Percentiles rank a stretch among this genome's conserved stretches.
These are phyloP conservation scores for Scheffersomyces cryptocercus DNA, from an alignment of 1,139 yeast species.

Conservation along the genomic window DNA sequence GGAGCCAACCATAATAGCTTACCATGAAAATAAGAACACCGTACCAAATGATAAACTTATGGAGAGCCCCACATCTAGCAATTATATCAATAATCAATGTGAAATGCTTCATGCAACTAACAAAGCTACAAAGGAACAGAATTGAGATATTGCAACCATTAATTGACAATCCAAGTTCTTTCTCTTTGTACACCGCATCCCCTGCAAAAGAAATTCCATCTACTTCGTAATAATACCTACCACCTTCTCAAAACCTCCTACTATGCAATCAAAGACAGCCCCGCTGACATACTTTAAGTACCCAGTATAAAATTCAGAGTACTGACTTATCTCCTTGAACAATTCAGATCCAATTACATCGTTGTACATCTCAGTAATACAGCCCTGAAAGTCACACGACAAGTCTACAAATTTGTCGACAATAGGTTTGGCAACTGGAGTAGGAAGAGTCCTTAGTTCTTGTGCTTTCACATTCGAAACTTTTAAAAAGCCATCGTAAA, in stretches of 20 bases:
- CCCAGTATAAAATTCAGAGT: slow-evolving; percentile 3
- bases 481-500: slow-evolving; percentile 6
- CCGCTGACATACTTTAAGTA: slow-evolving; percentile 18
- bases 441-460: not conserved
- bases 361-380: not conserved
- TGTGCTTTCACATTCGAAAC: not conserved
- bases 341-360: not conserved
- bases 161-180: no score
- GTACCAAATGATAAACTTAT: no score
- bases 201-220: no score
- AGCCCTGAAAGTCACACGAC: not conserved
- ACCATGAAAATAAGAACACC: no score
- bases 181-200: no score
- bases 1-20: no score
- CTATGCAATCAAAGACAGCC: slow-evolving; percentile 22
- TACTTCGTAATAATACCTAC: slow-evolving; percentile 6
- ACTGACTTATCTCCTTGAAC: not conserved
- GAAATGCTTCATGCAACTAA: no score
- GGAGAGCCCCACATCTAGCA: no score
- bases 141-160: no score
- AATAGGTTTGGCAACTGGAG: not conserved
- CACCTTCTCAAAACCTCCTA: slow-evolving; percentile 30
- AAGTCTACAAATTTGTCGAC: not conserved
- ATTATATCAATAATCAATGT: no score
- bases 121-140: no score